These are phyloP conservation scores for Aureobasidium sp. DNA, from an alignment of 2,329 filamentous ascomycete genomes.

Conservation along the genomic window DNA sequence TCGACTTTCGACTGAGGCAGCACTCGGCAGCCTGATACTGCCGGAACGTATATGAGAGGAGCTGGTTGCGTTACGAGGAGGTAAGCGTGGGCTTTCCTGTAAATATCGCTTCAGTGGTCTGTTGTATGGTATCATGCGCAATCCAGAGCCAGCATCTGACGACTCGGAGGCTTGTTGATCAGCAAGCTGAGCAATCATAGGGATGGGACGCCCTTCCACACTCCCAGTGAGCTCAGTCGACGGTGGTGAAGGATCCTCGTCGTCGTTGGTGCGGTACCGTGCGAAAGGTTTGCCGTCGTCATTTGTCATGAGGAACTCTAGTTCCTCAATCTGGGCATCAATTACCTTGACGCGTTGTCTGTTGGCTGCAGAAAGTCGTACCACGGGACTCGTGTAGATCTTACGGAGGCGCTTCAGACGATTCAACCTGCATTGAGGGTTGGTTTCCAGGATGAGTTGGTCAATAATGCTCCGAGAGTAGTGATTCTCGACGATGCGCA, in stretches of 20 bases:
- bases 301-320: not conserved
- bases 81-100: not conserved
- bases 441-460: not conserved
- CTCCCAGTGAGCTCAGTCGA: not conserved
- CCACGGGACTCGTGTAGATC: not conserved
- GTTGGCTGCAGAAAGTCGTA: not conserved
- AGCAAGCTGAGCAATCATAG: not conserved
- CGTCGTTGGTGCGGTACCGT: not conserved
- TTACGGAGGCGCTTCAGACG: not conserved
- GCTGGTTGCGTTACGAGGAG: not conserved
- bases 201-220: not conserved
- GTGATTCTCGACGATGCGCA: not conserved
- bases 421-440: not conserved
- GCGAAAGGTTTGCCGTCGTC: not conserved
- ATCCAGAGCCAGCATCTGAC: not conserved
- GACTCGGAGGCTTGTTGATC: not conserved
- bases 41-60: not conserved
- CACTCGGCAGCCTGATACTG: not conserved
- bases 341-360: not conserved
- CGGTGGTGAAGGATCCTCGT: not conserved
- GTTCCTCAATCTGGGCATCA: not conserved
- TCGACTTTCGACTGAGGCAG: not conserved
- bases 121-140: not conserved
- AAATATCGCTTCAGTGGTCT: not conserved
- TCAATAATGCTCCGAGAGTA: not conserved